Conservation (phyloP, 2,329 filamentous ascomycete genomes). For the Leptographium galeiforme region DNA sequence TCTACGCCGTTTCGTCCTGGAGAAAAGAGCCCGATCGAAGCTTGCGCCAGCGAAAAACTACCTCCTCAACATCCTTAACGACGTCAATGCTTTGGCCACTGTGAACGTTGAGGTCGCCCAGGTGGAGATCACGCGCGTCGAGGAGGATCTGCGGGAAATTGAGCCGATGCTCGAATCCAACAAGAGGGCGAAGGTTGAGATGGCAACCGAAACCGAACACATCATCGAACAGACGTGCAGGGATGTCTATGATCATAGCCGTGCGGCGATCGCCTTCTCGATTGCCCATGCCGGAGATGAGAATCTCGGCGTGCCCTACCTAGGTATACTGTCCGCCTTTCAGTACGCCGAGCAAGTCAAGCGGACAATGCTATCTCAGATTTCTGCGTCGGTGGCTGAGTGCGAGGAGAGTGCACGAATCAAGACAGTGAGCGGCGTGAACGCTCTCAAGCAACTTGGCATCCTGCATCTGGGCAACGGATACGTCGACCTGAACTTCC, state of each 20-base stretch:
- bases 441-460: constrained; percentile 76
- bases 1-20: constrained; percentile 80
- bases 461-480: constrained; percentile 79
- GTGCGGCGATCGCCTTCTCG: constrained; percentile 58
- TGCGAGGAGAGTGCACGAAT: constrained; percentile 80
- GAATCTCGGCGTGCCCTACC: constrained; percentile 74
- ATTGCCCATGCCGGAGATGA: constrained; percentile 65
- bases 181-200: constrained; percentile 63
- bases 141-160: constrained; percentile 63
- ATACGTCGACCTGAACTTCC: constrained; percentile 76
- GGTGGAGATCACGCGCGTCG: constrained; percentile 72
- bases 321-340: constrained; percentile 72
- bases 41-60: constrained; percentile 93
- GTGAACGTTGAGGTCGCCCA: constrained; percentile 83
- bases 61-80: constrained; percentile 80
- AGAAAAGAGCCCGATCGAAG: constrained; percentile 91
- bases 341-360: constrained; percentile 90
- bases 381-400: constrained; percentile 60
- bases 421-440: constrained; percentile 68
- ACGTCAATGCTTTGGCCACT: constrained; percentile 67
- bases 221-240: constrained; percentile 76
- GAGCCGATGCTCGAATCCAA: constrained; percentile 78
- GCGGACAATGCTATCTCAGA: constrained; percentile 78
- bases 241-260: constrained; percentile 74
- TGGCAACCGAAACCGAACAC: constrained; percentile 67